Evolutionary conservation across 805 yeast genomes (phyloP).

Genomic region (Cyberlindnera mycetangii): DNA sequence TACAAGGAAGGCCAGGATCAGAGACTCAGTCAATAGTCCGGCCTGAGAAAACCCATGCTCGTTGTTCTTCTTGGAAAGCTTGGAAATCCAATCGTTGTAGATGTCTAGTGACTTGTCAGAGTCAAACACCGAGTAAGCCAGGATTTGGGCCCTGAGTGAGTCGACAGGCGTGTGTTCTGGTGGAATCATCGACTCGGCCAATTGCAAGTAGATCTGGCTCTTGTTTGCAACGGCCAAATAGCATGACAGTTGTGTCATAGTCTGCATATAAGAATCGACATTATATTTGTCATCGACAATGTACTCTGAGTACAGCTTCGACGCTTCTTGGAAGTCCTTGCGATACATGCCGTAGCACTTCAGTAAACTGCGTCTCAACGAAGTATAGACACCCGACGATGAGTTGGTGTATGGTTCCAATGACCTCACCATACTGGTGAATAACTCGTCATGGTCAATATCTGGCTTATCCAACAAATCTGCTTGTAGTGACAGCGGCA

Average conservation of each 20-base stretch:
- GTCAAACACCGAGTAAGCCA: conserved; percentile 40
- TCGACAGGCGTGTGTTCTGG: conserved; percentile 26
- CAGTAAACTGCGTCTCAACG: conserved; percentile 9
- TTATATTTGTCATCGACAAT: conserved; percentile 38
- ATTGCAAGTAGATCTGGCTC: conserved; percentile 30
- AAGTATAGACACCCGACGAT: background rate
- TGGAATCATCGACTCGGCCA: conserved; percentile 38
- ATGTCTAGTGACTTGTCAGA: conserved; percentile 38
- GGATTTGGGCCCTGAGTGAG: conserved; percentile 38
- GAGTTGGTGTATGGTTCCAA: conserved; percentile 8
- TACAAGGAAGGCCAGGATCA: conserved; percentile 41
- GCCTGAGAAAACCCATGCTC: conserved; percentile 37
- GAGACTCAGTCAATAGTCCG: conserved; percentile 45
- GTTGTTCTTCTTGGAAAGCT: conserved; percentile 34
- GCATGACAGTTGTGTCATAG: conserved; percentile 39
- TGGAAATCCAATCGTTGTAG: conserved; percentile 44
- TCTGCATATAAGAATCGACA: conserved; percentile 39
- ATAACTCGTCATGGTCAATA: conserved; percentile 4
- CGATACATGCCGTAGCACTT: conserved; percentile 18
- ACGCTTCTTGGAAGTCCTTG: conserved; percentile 10
- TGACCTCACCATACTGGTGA: conserved; percentile 1
- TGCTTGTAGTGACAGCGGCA: conserved; percentile 1
- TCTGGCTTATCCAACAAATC: conserved; percentile 2
- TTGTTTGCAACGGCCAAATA: conserved; percentile 37
- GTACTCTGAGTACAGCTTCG: conserved; percentile 31